Base-by-base conservation (phyloP, 257 asterid genomes). In the Nemophila menziesii region DNA sequence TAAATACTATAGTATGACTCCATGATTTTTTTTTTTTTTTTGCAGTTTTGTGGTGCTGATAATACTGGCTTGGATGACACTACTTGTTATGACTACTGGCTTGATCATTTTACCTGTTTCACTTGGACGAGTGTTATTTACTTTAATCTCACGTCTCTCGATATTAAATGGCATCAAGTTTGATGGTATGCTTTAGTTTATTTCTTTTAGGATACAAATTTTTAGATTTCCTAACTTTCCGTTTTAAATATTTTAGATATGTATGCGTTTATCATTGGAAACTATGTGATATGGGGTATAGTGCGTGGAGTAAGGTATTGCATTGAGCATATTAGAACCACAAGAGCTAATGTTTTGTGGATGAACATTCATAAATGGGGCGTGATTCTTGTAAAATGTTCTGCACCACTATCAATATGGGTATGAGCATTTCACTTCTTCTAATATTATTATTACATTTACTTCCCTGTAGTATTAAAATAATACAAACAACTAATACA, bases 21-120 rank as follows among this genome's bases (percentile, higher is more conserved):
- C n/a, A n/a, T n/a, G n/a, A n/a, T n/a, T n/a, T n/a, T n/a, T n/a
- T n/a, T n/a, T n/a, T n/a, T n/a, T n/a, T n/a, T n/a, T n/a, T n/a
- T n/a, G n/a, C n/a, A n/a, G n/a, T n/a, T n/a, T 89, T 3, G 85
- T 89, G 63, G 57, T 84, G 63, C 46, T 89, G 64, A 51, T 89
- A 65, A 67, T 85, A 51, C 90, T 79, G 51, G 98, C 98, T 49
- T 89, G 98, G 98, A 76, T 89, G 92, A 89, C 98, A 16, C 66
- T 89, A 21, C 93, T 89, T 11, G 66, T 71, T 36, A 75, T 82
- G 60, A 85, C 84, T 62, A 78, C 94, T n/a, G 64, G 89, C 20
- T 55, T 84, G 72, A 74, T 89, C 48, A 74, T 85, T 58, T 71
- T 85, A 42, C 98, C 98, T 5, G 61, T 89, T 53, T 76, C 98